These are phyloP conservation scores for Gastrolobium villosum DNA, from an alignment of 306 rosid species.

Conservation along the genomic window DNA sequence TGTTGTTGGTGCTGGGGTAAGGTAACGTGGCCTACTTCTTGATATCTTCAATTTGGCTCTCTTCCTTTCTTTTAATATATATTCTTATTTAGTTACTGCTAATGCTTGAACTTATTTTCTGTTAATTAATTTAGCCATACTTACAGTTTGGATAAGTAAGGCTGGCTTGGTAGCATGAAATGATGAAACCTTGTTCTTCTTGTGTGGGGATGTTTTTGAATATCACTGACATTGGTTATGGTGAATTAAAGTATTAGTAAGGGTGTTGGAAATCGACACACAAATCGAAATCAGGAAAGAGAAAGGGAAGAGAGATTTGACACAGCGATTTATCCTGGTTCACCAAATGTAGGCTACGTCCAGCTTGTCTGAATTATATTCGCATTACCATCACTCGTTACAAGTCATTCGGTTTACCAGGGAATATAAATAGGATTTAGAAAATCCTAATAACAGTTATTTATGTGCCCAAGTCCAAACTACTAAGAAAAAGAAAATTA, in stretches of 20 bases:
- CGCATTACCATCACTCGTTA: no score
- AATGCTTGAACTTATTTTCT: conserved; percentile 38
- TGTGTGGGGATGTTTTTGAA: conserved; percentile 15
- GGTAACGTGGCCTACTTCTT: conserved; percentile 60
- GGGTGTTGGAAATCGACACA: no score
- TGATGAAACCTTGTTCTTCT: not conserved
- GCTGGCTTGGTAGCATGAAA: conserved; percentile 16
- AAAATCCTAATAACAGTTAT: no score
- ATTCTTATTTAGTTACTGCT: conserved; percentile 12
- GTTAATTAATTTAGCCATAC: conserved; percentile 16
- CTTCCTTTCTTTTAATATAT: not conserved
- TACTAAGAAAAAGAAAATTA: no score
- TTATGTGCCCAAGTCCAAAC: no score
- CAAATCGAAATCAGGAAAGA: no score
- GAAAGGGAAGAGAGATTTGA: no score
- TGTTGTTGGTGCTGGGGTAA: conserved; percentile 93
- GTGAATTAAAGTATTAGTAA: conserved; percentile 9
- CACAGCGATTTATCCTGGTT: no score
- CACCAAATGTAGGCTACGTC: no score
- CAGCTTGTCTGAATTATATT: no score
- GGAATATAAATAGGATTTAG: no score
- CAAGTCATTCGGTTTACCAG: no score
- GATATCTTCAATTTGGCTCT: conserved; percentile 23
- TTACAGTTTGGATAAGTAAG: conserved; percentile 15
- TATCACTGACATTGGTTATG: conserved; percentile 15